Conservation (phyloP, 352 stramenopile genomes). For the Pythium angustatum region DNA sequence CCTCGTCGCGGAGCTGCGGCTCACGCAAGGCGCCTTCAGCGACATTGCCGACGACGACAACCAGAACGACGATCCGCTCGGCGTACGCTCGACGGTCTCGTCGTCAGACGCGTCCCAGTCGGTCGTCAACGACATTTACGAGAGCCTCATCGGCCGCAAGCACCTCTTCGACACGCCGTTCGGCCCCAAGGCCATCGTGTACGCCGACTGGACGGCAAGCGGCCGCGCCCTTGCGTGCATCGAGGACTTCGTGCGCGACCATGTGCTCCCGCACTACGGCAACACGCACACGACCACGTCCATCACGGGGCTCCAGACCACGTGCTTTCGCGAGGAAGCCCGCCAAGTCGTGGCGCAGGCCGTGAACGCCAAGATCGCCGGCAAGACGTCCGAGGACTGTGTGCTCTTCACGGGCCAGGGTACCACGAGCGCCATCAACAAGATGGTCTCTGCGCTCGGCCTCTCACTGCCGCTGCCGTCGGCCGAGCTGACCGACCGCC, state of each 20-base stretch:
- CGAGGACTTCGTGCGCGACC: slow-evolving; percentile 81
- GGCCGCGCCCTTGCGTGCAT: slow-evolving; percentile 75
- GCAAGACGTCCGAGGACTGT: slow-evolving; percentile 82
- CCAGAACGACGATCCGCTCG: no score
- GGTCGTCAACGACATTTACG: slow-evolving; percentile 27
- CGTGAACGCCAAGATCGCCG: slow-evolving; percentile 75
- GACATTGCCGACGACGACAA: slow-evolving; percentile 14
- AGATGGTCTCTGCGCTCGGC: slow-evolving; percentile 57
- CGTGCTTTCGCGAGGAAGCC: slow-evolving; percentile 91
- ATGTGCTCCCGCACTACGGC: slow-evolving; percentile 90
- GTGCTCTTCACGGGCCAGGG: slow-evolving; percentile 93
- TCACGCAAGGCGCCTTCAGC: slow-evolving; percentile 1
- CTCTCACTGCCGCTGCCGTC: slow-evolving; percentile 30
- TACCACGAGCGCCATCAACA: slow-evolving; percentile 70
- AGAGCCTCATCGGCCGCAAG: slow-evolving; percentile 33
- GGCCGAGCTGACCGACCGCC: slow-evolving; percentile 28
- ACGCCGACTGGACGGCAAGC: slow-evolving; percentile 92
- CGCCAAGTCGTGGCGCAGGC: slow-evolving; percentile 89
- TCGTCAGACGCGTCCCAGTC: slow-evolving; percentile 23
- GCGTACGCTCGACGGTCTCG: slow-evolving; percentile 12
- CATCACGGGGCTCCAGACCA: slow-evolving; percentile 60
- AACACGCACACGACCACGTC: slow-evolving; percentile 95
- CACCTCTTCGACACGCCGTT: slow-evolving; percentile 44
- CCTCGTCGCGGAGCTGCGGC: slow-evolving; percentile 22
- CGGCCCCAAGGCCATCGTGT: slow-evolving; percentile 64